These are phyloP conservation scores for Arachis stenosperma DNA, from an alignment of 306 rosid species.

Conservation along the genomic window DNA sequence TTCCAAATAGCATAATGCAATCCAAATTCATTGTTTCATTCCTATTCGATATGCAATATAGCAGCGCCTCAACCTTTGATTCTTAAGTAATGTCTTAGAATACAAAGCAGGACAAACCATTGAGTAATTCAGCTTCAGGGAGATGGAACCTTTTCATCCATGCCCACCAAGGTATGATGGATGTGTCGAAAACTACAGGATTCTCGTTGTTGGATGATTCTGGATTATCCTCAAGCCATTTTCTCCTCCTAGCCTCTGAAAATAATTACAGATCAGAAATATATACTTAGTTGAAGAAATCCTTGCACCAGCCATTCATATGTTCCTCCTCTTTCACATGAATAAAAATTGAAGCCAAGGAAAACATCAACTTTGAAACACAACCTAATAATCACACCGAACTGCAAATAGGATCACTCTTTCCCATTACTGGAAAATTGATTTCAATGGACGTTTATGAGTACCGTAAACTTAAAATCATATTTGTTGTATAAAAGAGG, in stretches of 20 bases:
- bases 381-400: slow-evolving; percentile 13
- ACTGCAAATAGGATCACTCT: neutral
- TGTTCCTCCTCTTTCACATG: neutral
- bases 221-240: slow-evolving; percentile 85
- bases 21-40: too few species aligned
- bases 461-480: neutral
- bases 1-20: too few species aligned
- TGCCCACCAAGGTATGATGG: slow-evolving; percentile 99
- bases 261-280: slow-evolving; percentile 34
- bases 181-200: slow-evolving; percentile 86
- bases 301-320: slow-evolving; percentile 12
- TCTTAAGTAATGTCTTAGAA: slow-evolving; percentile 15
- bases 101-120: slow-evolving; percentile 60
- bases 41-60: too few species aligned
- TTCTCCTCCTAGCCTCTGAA: slow-evolving; percentile 95
- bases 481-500: slow-evolving; percentile 12
- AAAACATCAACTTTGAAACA: slow-evolving; percentile 6
- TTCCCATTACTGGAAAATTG: neutral
- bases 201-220: slow-evolving; percentile 80
- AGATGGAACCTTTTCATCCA: slow-evolving; percentile 96
- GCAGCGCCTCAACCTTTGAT: neutral
- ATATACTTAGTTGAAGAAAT: slow-evolving; percentile 36
- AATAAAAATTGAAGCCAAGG: slow-evolving; percentile 6
- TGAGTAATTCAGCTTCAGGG: slow-evolving; percentile 95
- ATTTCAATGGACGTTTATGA: neutral